Evolutionary conservation across 1,284 basidiomycete genomes (phyloP), one percentile per base, ranked within the genome.

Genomic region (Trametes sp.): DNA sequence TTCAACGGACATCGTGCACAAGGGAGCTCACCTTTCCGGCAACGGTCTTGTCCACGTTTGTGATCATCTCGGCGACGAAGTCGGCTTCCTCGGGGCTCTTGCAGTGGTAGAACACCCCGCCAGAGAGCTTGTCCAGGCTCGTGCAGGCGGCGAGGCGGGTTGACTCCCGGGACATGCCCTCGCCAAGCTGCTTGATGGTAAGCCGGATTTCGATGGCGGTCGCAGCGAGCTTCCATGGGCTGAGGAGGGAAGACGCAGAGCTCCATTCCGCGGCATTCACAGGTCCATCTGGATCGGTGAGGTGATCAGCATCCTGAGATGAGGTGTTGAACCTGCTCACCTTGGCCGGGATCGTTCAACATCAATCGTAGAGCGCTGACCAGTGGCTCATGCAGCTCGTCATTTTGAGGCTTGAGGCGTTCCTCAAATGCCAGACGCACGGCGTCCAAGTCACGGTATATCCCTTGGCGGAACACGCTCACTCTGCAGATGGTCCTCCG

Each of bases 221-320:
- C 2, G 89, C 89, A 19, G 88, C 86, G 36, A 93, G 84, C 70
- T 90, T 90, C 90, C 92, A 94, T 0, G 91, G 92, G 64, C 89
- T 92, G 26, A 93, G 80, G 41, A 88, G 78, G 24, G 83, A 86
- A 0, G 85, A 85, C 7, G 88, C 82, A 58, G 84, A 79, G 16
- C 85, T 82, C 82, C 87, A 89, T 49, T 85, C 84, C 26, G 83
- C 82, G 21, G 84, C 76, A 41, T 84, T 84, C n/a, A 84, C 77
- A 71, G 75, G 71, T 19, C 76, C 73, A 69, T 68, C 61, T 73
- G 44, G 26, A 14, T 28, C 9, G 14, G 16, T 26, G 14, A 13
- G 13, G 29, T 62, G 42, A 65, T 24, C n/a, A 19, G 36, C 21
- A 36, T 35, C 11, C 19, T 2, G 31, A 31, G 9, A 21, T 1